phyloP scores from a whole-genome alignment of 129 eudicot genomes.

The Cynara cardunculus region DNA sequence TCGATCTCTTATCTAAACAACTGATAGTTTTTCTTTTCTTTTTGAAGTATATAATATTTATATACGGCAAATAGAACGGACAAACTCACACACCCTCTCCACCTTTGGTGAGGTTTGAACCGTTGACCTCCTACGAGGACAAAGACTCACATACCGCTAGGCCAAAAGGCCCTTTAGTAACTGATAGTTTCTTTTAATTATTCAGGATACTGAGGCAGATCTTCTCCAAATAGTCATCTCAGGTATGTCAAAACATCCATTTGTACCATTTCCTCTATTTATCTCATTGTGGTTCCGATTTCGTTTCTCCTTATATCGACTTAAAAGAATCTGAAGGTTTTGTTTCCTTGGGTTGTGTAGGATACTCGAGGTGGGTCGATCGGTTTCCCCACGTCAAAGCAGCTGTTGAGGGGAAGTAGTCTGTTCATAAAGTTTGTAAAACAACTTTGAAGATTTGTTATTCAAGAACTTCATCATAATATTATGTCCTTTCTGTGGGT shows the following conservation, averaged over 20 bases:
- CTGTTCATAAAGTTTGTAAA: not conserved
- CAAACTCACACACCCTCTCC: no score
- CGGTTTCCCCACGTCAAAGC: conserved; percentile 56
- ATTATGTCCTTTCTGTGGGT: not conserved
- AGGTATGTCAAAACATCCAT: conserved; percentile 28
- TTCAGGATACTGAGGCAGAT: conserved; percentile 60
- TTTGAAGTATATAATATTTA: no score
- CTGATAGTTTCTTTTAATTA: not conserved
- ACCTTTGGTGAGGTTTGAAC: no score
- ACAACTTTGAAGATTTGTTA: not conserved
- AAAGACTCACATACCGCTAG: not conserved
- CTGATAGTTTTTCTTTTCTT: not conserved
- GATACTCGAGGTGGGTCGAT: conserved; percentile 75
- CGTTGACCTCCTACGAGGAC: no score
- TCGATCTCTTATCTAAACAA: not conserved
- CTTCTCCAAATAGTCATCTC: conserved; percentile 61
- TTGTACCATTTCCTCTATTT: not conserved
- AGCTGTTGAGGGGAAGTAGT: conserved; percentile 44
- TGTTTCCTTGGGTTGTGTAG: conserved; percentile 28
- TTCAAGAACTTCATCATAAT: not conserved
- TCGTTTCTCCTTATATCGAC: not conserved
- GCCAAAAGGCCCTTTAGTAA: no score
- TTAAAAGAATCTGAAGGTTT: not conserved
- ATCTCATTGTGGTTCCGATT: not conserved
- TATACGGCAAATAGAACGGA: no score